Percentiles rank a stretch among this genome's conserved stretches.
Conservation (phyloP, 768 basidiomycete species). For the Russula vinacea region DNA sequence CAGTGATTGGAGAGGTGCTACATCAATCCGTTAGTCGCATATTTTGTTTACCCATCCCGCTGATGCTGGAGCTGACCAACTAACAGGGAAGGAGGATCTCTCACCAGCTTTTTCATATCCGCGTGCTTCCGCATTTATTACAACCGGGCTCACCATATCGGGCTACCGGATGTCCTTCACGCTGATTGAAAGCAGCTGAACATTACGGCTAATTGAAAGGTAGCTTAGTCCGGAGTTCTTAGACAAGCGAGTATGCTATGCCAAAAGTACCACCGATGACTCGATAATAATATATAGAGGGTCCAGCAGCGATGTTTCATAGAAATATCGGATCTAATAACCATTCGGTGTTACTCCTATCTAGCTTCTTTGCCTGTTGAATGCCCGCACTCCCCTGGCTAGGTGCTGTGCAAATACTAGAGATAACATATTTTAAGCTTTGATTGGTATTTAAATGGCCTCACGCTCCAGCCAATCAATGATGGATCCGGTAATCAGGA, state of each 20-base stretch:
- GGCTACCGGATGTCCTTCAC: slow-evolving; percentile 46
- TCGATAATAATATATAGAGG: slow-evolving; percentile 12
- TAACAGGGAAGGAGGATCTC: slow-evolving; percentile 41
- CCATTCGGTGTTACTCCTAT: neutral
- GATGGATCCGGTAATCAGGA: no score
- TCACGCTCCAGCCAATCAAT: neutral
- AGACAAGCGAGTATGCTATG: slow-evolving; percentile 11
- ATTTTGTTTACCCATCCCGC: neutral
- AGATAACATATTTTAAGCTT: neutral
- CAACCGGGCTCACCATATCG: slow-evolving; percentile 33
- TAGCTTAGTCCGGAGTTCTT: slow-evolving; percentile 12
- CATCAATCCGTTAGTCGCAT: slow-evolving; percentile 67
- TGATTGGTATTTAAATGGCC: neutral
- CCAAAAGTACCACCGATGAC: slow-evolving; percentile 12
- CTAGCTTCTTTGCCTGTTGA: neutral
- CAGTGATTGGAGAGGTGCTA: slow-evolving; percentile 71
- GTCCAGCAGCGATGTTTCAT: neutral
- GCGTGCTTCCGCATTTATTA: slow-evolving; percentile 41
- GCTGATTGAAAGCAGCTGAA: slow-evolving; percentile 41
- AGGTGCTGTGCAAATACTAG: neutral
- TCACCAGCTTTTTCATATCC: slow-evolving; percentile 44
- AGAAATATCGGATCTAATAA: neutral
- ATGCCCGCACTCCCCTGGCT: no score
- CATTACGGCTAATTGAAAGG: slow-evolving; percentile 50
- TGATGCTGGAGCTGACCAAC: slow-evolving; percentile 3